phyloP scores from a whole-genome alignment of 352 stramenopile species.

The Phytophthora meadii region DNA sequence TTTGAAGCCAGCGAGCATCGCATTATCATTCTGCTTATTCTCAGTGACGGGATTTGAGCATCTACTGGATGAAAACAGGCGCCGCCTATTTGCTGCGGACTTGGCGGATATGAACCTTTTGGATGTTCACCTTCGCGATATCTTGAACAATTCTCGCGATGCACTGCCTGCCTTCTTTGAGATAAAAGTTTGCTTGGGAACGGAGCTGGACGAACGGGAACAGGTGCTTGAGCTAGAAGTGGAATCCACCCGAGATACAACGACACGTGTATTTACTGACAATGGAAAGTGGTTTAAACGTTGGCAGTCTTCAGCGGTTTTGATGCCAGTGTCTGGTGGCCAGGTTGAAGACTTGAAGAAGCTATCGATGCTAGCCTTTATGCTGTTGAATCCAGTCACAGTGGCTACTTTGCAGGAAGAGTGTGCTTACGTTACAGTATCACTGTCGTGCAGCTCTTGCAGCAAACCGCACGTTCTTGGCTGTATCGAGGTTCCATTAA shows the following conservation, averaged over 20 bases:
- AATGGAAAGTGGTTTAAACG: slow-evolving; percentile 11
- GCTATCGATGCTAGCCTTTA: not conserved
- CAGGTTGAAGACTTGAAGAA: not conserved
- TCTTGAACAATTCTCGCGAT: not conserved
- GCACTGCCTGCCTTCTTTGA: not conserved
- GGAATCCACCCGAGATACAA: not conserved
- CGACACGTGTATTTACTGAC: slow-evolving; percentile 1
- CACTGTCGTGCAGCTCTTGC: slow-evolving; percentile 1
- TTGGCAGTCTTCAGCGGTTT: slow-evolving; percentile 1
- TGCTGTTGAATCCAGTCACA: slow-evolving; percentile 7
- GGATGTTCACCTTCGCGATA: not conserved
- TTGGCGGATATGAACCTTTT: not conserved
- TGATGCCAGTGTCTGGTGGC: not conserved
- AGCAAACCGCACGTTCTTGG: slow-evolving; percentile 28
- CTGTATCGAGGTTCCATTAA: slow-evolving; percentile 34
- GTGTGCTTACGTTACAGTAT: not conserved
- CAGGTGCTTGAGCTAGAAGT: not conserved
- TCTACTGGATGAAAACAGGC: slow-evolving; percentile 4
- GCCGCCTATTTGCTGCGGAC: not conserved
- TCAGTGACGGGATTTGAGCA: slow-evolving; percentile 2
- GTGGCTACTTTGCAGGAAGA: slow-evolving; percentile 7
- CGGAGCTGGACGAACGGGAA: not conserved
- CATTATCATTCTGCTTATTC: slow-evolving; percentile 5
- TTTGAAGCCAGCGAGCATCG: not conserved
- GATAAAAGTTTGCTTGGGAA: not conserved